phyloP scores from a whole-genome alignment of 495 filamentous ascomycete species.

The Ramalina intermedia region DNA sequence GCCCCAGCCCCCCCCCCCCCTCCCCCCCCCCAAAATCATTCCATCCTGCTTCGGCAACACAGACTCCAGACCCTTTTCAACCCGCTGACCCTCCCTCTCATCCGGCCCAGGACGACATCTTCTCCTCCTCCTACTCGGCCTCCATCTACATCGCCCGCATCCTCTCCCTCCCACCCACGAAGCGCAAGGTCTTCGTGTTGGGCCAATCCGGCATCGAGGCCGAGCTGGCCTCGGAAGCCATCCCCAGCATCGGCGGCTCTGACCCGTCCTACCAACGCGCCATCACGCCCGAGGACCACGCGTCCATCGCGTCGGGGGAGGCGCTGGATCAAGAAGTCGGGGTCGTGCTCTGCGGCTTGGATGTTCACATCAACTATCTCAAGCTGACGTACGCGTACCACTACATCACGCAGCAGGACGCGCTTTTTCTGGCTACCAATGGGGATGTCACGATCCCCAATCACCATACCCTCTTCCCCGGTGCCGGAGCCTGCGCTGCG shows the following conservation, averaged over 20 bases:
- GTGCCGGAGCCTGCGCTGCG: slow-evolving; percentile 70
- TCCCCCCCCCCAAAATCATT: neutral
- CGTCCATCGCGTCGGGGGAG: slow-evolving; percentile 56
- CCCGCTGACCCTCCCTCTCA: neutral
- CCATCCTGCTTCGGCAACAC: no score
- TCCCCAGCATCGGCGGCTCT: slow-evolving; percentile 77
- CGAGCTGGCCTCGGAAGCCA: slow-evolving; percentile 61
- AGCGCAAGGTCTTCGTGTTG: slow-evolving; percentile 86
- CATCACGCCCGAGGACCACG: slow-evolving; percentile 67
- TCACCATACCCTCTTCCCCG: slow-evolving; percentile 70
- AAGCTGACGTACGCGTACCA: slow-evolving; percentile 75
- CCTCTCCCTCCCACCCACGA: slow-evolving; percentile 54
- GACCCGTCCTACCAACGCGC: slow-evolving; percentile 64
- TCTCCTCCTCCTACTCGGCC: slow-evolving; percentile 85
- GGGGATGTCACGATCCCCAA: slow-evolving; percentile 75
- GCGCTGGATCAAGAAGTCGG: slow-evolving; percentile 76
- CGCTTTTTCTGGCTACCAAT: slow-evolving; percentile 90
- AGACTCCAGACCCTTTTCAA: neutral
- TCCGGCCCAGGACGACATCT: slow-evolving; percentile 64
- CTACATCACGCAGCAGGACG: slow-evolving; percentile 62
- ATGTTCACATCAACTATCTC: slow-evolving; percentile 88
- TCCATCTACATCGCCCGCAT: slow-evolving; percentile 95
- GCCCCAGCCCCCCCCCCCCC: neutral
- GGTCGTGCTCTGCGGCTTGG: slow-evolving; percentile 75
- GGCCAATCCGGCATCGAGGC: slow-evolving; percentile 86